Evolutionary conservation across 225 moss, liverwort and hornwort species (phyloP), one percentile per base, ranked within the genome.

Genomic region (Takakia lepidozioides): DNA sequence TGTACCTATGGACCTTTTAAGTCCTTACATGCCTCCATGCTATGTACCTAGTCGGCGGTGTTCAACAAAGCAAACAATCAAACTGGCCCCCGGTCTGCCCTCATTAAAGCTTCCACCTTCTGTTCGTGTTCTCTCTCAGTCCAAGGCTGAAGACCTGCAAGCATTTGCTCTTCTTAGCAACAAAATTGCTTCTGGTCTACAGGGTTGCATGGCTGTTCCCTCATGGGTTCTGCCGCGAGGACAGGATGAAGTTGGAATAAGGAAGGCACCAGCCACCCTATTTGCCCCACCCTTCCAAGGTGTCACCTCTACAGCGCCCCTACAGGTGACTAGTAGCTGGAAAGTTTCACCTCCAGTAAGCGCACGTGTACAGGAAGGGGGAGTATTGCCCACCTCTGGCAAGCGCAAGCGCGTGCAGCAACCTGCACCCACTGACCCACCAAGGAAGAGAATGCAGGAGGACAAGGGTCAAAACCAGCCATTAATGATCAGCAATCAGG

Each of bases 31-130:
- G 20, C 48, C 68, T 23, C 55, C 50, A 4, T 23, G 39, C 13
- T 56, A 55, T 23, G 54, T 30, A 4, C n/a, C 45, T 16, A 43
- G 55, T 63, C 23, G 41, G 10, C 20, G 57, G 17, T 27, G 5
- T 26, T 57, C 59, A 51, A 48, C 40, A 20, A 54, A 73, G 49
- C 83, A 83, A 62, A 88, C 88, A 55, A 86, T 93, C 27, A 76
- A 81, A 59, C 68, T 93, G 39, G 88, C 88, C 58, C 88, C 93
- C 66, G 86, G 71, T 53, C 63, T 93, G 48, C 86, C 83, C 46
- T 67, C 56, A 36, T 78, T 93, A 26, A 86, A 79, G 61, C 83
- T 93, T 59, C 93, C 93, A 28, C 56, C 88, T 18, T 73, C 68
- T 47, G 93, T 93, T 43, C 85, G 81, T 28, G 83, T 93, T 19